Conservation (phyloP, 2,329 filamentous ascomycete species). For the Fusarium metavorans region DNA sequence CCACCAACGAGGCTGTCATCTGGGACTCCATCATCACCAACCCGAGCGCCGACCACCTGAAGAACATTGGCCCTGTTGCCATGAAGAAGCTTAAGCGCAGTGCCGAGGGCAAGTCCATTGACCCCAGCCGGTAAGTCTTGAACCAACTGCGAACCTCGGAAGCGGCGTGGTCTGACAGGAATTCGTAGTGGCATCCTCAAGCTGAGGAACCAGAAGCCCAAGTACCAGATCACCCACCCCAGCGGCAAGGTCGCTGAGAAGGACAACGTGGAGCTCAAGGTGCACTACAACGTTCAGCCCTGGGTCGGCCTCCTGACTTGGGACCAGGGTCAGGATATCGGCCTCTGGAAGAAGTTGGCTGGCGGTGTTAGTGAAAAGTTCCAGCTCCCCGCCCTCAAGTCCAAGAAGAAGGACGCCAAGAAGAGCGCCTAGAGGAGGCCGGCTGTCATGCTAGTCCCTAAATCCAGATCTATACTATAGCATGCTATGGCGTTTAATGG, state of each 20-base stretch:
- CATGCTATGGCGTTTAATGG: conserved; percentile 36
- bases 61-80: conserved; percentile 69
- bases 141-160: neutral
- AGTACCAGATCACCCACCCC: conserved; percentile 97
- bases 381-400: conserved; percentile 74
- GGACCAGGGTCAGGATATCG: conserved; percentile 71
- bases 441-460: neutral
- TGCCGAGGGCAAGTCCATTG: conserved; percentile 69
- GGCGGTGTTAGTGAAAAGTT: conserved; percentile 76
- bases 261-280: conserved; percentile 78
- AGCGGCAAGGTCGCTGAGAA: conserved; percentile 80
- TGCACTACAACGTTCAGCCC: conserved; percentile 97
- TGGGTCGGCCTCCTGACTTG: conserved; percentile 93
- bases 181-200: conserved; percentile 74
- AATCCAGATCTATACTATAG: conserved; percentile 15
- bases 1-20: conserved; percentile 82
- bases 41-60: conserved; percentile 71
- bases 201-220: conserved; percentile 87
- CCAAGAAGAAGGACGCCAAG: conserved; percentile 57
- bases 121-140: conserved; percentile 64
- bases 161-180: conserved; percentile 11
- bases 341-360: conserved; percentile 73
- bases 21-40: conserved; percentile 96
- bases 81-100: conserved; percentile 73
- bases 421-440: conserved; percentile 33